Evolutionary conservation across 169 alveolate genomes (phyloP), one percentile per base, ranked within the genome.

Genomic region (Babesia caballi): DNA sequence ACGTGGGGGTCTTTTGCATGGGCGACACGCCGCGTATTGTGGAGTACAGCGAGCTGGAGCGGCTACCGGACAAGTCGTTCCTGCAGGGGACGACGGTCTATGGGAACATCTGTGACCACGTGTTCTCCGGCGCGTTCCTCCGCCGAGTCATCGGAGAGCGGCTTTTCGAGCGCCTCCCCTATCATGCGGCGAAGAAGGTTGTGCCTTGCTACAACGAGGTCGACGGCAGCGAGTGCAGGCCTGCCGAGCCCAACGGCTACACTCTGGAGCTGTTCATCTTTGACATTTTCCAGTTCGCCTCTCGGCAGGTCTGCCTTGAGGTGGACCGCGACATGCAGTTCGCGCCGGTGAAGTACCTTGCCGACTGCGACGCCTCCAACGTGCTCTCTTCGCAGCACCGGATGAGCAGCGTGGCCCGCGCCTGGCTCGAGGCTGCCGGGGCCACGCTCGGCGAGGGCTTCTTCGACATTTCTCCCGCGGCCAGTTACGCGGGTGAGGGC

Each of bases 31-130:
- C 88, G 4, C 23, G 71, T 3, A 44, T 80, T 2, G 66, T 80
- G 21, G 88, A 80, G 58, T 80, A 80, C 56, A 80, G 80, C 32
- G 88, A 80, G 42, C 42, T 80, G 0, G 83, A 58, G 50, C 60
- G 28, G 73, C 14, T 63, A 6, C 61, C 73, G 50, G 60, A 40
- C 14, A 15, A 60, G 12, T 42, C 73, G 19, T 63, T 63, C 28
- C 21, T 63, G 51, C n/a, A n/a, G 7, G 58, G 68, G 28, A 19
- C 59, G 19, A 38, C 21, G 19, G 23, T 66, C 15, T 66, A 54
- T 33, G 93, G 91, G 15, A 88, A 88, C 47, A 88, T 88, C 35
- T 88, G 93, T 41, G 91, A 88, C 63, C 93, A 88, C 56, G 46
- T 83, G 32, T 83, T 88, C 66, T 74, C 90, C 4, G 72, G 83